A percentile compares a stretch with the other conserved stretches of the same genome.
These are phyloP conservation scores for Pugionium dolabratum DNA, from an alignment of 345 rosid genomes.

Conservation along the genomic window DNA sequence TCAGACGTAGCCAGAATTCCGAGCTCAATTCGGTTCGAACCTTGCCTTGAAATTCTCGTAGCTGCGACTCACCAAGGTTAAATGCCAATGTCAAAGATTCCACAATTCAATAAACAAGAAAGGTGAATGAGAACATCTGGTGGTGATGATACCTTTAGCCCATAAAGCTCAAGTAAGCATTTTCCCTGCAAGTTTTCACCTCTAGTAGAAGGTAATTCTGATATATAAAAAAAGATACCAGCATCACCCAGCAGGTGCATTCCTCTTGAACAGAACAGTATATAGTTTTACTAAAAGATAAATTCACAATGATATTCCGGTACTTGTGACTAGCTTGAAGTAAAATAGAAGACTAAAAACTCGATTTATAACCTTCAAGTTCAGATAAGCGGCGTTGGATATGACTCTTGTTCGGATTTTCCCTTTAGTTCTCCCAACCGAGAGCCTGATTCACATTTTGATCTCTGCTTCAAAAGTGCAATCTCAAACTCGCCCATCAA, in stretches of 20 bases:
- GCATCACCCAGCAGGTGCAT: conserved; percentile 6
- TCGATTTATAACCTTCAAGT: conserved; percentile 69
- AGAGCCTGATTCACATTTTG: conserved; percentile 57
- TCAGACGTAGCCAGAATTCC: conserved; percentile 77
- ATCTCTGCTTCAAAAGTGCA: conserved; percentile 69
- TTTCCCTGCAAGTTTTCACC: conserved; percentile 92
- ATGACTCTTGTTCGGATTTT: conserved; percentile 58
- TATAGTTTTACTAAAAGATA: neutral
- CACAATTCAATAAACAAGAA: conserved; percentile 19
- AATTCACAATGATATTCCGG: neutral
- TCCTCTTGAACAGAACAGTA: neutral
- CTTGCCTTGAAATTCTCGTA: conserved; percentile 77
- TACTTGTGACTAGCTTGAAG: conserved; percentile 8
- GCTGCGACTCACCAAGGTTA: conserved; percentile 48
- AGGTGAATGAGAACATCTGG: neutral
- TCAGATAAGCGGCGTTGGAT: conserved; percentile 70
- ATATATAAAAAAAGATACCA: conserved; percentile 35
- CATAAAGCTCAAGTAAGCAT: conserved; percentile 91
- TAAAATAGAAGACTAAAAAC: neutral
- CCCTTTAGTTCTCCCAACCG: conserved; percentile 55
- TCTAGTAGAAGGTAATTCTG: conserved; percentile 88
- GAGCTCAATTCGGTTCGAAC: conserved; percentile 81
- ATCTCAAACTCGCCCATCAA: conserved; percentile 79
- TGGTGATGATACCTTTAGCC: conserved; percentile 66
- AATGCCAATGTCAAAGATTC: conserved; percentile 18